Conservation (phyloP, 2,329 filamentous ascomycete species). For the Cladophialophora exuberans region DNA sequence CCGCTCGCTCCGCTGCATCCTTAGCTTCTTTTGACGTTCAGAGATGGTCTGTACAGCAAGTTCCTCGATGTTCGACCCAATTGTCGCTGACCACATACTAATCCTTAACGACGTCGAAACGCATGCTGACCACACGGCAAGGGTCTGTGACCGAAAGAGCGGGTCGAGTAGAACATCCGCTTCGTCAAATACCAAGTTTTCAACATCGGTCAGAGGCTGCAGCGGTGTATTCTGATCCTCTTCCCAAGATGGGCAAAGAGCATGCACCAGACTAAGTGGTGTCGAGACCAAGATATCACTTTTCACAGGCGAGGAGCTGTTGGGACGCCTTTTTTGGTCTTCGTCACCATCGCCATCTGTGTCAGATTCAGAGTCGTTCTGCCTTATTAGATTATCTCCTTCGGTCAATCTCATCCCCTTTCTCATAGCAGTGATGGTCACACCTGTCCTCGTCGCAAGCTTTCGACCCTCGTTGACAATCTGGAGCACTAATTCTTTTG, state of each 20-base stretch:
- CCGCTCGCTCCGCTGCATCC: conserved; percentile 36
- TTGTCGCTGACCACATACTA: conserved; percentile 94
- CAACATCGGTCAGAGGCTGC: conserved; percentile 66
- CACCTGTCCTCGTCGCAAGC: conserved; percentile 72
- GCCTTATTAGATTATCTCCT: conserved; percentile 36
- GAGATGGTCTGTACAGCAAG: conserved; percentile 71
- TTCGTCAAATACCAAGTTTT: conserved; percentile 83
- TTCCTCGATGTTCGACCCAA: conserved; percentile 89
- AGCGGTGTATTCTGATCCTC: conserved; percentile 40
- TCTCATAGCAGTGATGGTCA: conserved; percentile 79
- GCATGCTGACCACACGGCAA: conserved; percentile 81
- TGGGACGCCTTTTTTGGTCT: conserved; percentile 40
- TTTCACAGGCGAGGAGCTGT: conserved; percentile 57
- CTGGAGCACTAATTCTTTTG: conserved; percentile 78
- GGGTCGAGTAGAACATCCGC: conserved; percentile 92
- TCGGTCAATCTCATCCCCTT: conserved; percentile 73
- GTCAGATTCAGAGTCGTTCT: conserved; percentile 39
- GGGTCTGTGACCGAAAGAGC: conserved; percentile 85
- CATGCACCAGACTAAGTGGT: conserved; percentile 76
- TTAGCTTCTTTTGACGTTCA: conserved; percentile 52
- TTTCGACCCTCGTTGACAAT: conserved; percentile 84
- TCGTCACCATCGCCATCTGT: conserved; percentile 44
- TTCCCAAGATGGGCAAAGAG: conserved; percentile 56
- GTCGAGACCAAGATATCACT: conserved; percentile 81
- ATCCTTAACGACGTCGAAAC: conserved; percentile 69